phyloP scores from a whole-genome alignment of 2,329 filamentous ascomycete species.

The Juglanconis juglandina region DNA sequence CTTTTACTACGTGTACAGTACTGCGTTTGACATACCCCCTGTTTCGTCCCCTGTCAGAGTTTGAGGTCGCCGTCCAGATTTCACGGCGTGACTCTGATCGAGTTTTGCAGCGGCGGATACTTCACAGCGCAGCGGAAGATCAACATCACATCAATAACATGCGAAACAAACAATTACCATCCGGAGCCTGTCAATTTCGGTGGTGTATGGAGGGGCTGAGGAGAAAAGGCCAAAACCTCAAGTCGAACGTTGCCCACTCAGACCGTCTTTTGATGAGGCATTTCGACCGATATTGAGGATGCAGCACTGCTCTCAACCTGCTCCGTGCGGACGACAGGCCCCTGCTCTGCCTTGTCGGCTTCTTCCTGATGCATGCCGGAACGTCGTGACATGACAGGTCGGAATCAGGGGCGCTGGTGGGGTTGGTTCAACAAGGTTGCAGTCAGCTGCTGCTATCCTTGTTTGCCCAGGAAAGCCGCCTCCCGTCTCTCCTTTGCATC shows the following conservation, averaged over 20 bases:
- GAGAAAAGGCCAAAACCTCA: no score
- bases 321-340: background rate
- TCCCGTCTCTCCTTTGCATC: background rate
- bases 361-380: background rate
- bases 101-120: no score
- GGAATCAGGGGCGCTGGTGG: background rate
- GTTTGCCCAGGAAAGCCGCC: constrained; percentile 4
- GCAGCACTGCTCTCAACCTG: constrained; percentile 2
- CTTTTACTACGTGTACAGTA: no score
- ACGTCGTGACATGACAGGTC: background rate
- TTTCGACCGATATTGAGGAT: background rate
- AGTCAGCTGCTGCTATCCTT: constrained; percentile 12
- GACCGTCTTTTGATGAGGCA: constrained; percentile 12
- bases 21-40: background rate
- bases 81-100: no score
- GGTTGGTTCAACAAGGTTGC: constrained; percentile 5
- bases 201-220: no score
- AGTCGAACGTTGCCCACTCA: background rate
- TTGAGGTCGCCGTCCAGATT: no score
- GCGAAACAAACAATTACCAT: no score
- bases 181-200: no score
- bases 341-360: background rate
- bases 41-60: background rate
- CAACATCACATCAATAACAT: no score
- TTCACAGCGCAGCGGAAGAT: no score